phyloP scores from a whole-genome alignment of 1,284 basidiomycete species.

The Microbotryomycetes sp. region DNA sequence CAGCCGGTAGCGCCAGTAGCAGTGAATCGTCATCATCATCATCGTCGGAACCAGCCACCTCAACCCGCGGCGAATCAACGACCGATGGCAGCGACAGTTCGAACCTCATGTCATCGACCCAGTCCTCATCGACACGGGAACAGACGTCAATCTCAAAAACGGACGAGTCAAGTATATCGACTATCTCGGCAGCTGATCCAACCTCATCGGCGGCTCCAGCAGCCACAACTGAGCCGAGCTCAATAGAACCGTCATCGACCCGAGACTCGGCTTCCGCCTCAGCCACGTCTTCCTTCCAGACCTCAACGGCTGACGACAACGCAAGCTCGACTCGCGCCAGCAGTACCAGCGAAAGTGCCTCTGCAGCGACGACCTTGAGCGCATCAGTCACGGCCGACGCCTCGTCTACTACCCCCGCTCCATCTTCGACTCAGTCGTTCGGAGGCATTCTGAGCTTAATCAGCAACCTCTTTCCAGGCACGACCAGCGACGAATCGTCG shows the following conservation, averaged over 20 bases:
- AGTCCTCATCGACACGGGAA: background rate
- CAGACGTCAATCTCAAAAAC: background rate
- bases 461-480: background rate
- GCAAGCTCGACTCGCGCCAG: background rate
- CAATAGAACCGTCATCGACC: background rate
- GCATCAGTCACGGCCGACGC: background rate
- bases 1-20: background rate
- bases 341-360: background rate
- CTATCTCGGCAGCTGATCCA: background rate
- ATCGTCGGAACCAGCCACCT: background rate
- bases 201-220: background rate
- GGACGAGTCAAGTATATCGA: background rate
- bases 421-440: background rate
- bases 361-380: background rate
- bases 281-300: background rate
- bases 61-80: background rate
- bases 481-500: background rate
- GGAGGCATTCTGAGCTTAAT: background rate
- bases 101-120: background rate
- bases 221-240: too few relatives aligned
- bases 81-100: background rate
- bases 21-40: background rate
- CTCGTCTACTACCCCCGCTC: background rate
- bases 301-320: background rate
- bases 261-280: background rate